Base-by-base conservation (phyloP, 129 eudicot genomes). In the Flaveria ramosissima region DNA sequence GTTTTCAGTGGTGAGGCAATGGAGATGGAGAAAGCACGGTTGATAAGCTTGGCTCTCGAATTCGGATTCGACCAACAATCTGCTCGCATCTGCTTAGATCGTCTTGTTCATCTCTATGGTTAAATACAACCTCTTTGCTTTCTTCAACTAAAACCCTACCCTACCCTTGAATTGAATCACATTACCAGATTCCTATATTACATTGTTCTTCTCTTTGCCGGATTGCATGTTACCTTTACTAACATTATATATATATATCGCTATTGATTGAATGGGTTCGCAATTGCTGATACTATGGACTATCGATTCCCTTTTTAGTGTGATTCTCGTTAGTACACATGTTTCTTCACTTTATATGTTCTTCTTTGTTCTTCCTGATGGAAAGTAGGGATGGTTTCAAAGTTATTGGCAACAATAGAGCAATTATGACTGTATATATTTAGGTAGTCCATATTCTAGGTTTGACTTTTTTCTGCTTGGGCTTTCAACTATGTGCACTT, bases 101-200 rank as follows among this genome's bases (percentile, higher is more conserved):
- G 93, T 78, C 96, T 94, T 53, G 74, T 94, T 79, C 32, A 77
- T 72, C 98, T 94, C 71, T 94, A 94, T 61, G 98, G 98, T 93
- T 96, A 30, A 27, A 23, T 24, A 56, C n/a, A 53, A 27, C 15
- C 23, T 59, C 26, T 46, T 36, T 36, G 41, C 41, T 36, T 36
- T 36, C 41, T 50, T 16, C 68, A 46, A n/a, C 68, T 65, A 8
- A 52, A 85, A 78, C 82, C 84, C 88, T 78, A 78, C 82, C 84
- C 88, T 78, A 78, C 84, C 84, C 88, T 78, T 81, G 75, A 59
- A 59, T 68, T 19, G 4, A 23, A 62, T 60, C 16, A 23, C 9
- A 53, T 52, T 3, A n/a, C 68, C 2, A 0, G 11, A 16, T 53
- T 60, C 66, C 2, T 48, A 36, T 14, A 19, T 47, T 27, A 45